Conservation (phyloP, 768 basidiomycete genomes). For the Amanita jacksonii region DNA sequence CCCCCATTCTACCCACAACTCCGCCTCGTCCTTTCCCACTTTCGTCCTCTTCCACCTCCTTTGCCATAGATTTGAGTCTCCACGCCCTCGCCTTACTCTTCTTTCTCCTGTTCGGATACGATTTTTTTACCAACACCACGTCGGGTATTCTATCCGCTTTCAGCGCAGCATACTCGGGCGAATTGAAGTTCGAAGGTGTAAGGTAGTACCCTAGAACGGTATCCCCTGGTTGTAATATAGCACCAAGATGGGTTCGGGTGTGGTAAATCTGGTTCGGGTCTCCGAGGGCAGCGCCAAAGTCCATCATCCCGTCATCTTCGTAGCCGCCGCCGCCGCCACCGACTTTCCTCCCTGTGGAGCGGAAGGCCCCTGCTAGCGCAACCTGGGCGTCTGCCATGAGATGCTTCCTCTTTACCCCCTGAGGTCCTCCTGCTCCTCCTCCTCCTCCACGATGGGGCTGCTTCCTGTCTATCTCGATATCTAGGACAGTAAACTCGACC, state of each 20-base stretch:
- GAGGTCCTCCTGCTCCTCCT: background rate
- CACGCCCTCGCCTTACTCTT: slow-evolving; percentile 80
- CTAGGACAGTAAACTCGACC: slow-evolving; percentile 90
- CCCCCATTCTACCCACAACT: slow-evolving; percentile 85
- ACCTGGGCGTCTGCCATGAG: slow-evolving; percentile 82
- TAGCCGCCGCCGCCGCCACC: too few species aligned
- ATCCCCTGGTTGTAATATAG: slow-evolving; percentile 86
- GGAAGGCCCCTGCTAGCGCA: slow-evolving; percentile 72
- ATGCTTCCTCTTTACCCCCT: slow-evolving; percentile 62
- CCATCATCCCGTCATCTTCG: slow-evolving; percentile 49
- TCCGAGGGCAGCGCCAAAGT: slow-evolving; percentile 50
- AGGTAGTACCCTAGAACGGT: slow-evolving; percentile 88
- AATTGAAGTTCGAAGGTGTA: slow-evolving; percentile 88
- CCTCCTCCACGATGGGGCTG: slow-evolving; percentile 13
- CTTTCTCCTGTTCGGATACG: slow-evolving; percentile 89
- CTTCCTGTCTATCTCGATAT: slow-evolving; percentile 70
- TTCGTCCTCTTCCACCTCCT: slow-evolving; percentile 82
- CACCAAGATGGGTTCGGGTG: slow-evolving; percentile 94
- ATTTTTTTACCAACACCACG: slow-evolving; percentile 89
- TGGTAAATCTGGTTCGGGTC: slow-evolving; percentile 76
- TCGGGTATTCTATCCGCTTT: slow-evolving; percentile 69
- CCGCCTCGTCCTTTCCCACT: slow-evolving; percentile 51
- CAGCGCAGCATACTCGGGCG: slow-evolving; percentile 69
- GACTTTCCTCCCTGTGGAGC: slow-evolving; percentile 30
- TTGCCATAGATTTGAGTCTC: slow-evolving; percentile 88